A percentile compares a stretch with the other conserved stretches of the same genome.
Evolutionary conservation across 768 basidiomycete species (phyloP).

Genomic region (Leccinum sublutescens): DNA sequence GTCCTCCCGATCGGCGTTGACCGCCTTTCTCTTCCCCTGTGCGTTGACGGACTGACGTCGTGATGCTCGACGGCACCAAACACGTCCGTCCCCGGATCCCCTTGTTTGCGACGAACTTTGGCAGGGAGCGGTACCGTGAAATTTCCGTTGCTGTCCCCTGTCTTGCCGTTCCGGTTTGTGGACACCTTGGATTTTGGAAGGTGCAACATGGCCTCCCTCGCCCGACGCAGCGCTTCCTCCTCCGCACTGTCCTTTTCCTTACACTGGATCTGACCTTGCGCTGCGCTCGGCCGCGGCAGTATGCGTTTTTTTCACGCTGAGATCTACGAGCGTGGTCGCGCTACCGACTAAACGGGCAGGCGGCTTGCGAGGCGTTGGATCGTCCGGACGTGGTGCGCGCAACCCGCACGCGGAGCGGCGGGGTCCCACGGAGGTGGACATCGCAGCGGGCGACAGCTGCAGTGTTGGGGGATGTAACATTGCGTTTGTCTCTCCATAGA

Average conservation of each 20-base stretch:
- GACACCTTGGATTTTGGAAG: constrained; percentile 30
- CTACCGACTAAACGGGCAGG: constrained; percentile 35
- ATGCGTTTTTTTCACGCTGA: constrained; percentile 27
- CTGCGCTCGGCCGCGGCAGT: constrained; percentile 10
- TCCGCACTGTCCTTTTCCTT: constrained; percentile 21
- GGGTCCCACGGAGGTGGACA: constrained; percentile 24
- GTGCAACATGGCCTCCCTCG: constrained; percentile 38
- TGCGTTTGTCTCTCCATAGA: constrained; percentile 6
- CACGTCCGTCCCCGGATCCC: constrained; percentile 28
- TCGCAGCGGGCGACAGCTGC: constrained; percentile 10
- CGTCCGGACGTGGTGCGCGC: constrained; percentile 72
- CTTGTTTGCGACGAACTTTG: constrained; percentile 20
- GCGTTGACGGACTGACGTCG: constrained; percentile 17
- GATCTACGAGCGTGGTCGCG: constrained; percentile 9
- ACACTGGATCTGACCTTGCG: constrained; percentile 9
- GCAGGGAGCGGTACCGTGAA: constrained; percentile 53
- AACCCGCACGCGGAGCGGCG: constrained; percentile 44
- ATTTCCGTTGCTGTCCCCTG: constrained; percentile 4
- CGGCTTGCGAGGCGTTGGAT: constrained; percentile 73
- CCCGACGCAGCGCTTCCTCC: constrained; percentile 33
- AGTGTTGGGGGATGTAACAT: constrained; percentile 7
- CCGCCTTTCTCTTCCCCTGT: constrained; percentile 40
- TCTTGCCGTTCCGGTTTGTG: constrained; percentile 5
- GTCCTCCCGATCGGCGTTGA: constrained; percentile 26
- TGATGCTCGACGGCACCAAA: constrained; percentile 29